Conservation (phyloP, 139 green algal species). For the Yamagishiella unicocca region DNA sequence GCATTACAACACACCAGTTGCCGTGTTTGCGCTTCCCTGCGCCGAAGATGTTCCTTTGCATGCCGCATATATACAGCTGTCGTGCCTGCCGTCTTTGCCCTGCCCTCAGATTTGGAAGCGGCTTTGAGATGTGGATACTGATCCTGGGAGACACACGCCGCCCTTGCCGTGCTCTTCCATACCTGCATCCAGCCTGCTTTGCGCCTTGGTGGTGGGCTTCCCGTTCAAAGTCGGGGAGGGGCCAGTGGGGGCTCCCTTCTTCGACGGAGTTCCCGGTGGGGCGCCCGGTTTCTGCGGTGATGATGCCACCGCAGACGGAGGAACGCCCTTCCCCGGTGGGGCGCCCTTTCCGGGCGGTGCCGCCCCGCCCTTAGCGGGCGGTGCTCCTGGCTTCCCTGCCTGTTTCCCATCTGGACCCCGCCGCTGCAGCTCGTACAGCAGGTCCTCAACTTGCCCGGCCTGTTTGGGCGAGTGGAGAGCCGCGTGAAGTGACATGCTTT, state of each 20-base stretch:
- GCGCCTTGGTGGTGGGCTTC: conserved; percentile 21
- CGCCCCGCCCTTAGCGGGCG: not conserved
- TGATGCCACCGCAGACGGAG: too few relatives aligned
- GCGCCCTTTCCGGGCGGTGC: not conserved
- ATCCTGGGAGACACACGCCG: too few relatives aligned
- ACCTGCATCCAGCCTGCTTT: conserved; percentile 45
- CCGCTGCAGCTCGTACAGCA: conserved; percentile 68
- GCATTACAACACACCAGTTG: too few relatives aligned
- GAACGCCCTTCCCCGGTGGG: too few relatives aligned
- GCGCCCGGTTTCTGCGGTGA: not conserved
- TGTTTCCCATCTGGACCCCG: not conserved
- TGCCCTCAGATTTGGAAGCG: too few relatives aligned
- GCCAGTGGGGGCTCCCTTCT: not conserved
- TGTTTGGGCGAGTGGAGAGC: conserved; percentile 10
- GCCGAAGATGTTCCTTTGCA: too few relatives aligned
- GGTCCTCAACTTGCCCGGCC: conserved; percentile 63
- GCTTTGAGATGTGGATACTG: too few relatives aligned
- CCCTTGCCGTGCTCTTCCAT: not conserved
- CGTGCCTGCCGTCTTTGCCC: too few relatives aligned
- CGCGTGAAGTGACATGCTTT: too few relatives aligned
- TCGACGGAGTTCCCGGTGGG: not conserved
- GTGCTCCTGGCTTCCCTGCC: not conserved
- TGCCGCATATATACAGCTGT: too few relatives aligned
- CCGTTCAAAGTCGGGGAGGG: not conserved
- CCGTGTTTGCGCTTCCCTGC: too few relatives aligned